Conservation (phyloP, 2,329 filamentous ascomycete genomes). For the Tolypocladium ovalisporum region DNA sequence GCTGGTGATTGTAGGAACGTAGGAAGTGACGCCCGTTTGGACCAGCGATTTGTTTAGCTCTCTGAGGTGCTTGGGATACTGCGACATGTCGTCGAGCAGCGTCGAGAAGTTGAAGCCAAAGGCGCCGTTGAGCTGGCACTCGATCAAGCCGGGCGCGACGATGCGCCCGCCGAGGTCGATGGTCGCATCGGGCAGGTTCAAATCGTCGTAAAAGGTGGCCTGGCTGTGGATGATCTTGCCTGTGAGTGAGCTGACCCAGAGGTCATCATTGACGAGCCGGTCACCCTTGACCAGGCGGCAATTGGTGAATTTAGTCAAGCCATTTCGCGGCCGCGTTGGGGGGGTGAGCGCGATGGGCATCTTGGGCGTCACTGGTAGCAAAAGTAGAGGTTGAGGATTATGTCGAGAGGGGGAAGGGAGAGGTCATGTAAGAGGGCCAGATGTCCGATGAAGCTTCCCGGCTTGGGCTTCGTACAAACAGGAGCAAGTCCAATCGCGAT, state of each 20-base stretch:
- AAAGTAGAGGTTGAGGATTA: background rate
- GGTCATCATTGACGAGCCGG: conserved; percentile 59
- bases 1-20: conserved; percentile 76
- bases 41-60: conserved; percentile 62
- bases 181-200: conserved; percentile 58
- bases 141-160: conserved; percentile 76
- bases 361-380: background rate
- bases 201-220: conserved; percentile 55
- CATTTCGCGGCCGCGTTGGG: conserved; percentile 26
- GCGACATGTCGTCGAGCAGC: conserved; percentile 54
- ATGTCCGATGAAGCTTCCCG: background rate
- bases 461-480: background rate
- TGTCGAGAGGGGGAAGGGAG: background rate
- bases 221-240: conserved; percentile 73
- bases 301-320: conserved; percentile 82
- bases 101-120: conserved; percentile 89
- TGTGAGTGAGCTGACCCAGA: conserved; percentile 77
- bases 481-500: background rate
- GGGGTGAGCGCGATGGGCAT: conserved; percentile 39
- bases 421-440: background rate
- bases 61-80: conserved; percentile 63
- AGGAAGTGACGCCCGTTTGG: conserved; percentile 76
- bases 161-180: conserved; percentile 77
- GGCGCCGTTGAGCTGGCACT: conserved; percentile 84
- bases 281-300: conserved; percentile 65